A percentile compares a stretch with the other conserved stretches of the same genome.
Conservation (phyloP, 2,329 filamentous ascomycete genomes). For the Pezicula radicicola region DNA sequence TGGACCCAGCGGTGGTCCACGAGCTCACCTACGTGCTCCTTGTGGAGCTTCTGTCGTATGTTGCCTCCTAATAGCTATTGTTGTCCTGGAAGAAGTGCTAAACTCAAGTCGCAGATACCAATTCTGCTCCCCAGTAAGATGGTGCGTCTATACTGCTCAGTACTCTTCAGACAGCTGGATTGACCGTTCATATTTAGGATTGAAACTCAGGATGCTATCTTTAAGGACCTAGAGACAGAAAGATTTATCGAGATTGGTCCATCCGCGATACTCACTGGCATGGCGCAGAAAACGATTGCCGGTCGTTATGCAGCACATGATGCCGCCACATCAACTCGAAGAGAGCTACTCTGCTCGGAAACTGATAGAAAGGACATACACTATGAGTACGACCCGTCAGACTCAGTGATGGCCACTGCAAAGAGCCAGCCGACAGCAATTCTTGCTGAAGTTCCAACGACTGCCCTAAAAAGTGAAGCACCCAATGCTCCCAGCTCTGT, state of each 20-base stretch:
- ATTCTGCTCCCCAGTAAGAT: conserved; percentile 6
- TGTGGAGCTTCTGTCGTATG: conserved; percentile 28
- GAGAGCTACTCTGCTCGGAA: too few species aligned
- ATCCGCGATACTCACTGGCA: conserved; percentile 31
- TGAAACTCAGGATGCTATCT: conserved; percentile 34
- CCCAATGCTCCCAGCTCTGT: too few species aligned
- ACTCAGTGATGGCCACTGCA: too few species aligned
- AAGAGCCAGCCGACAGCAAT: too few species aligned
- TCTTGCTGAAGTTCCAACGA: too few species aligned
- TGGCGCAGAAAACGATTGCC: conserved; percentile 34
- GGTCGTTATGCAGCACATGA: too few species aligned
- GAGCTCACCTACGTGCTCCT: conserved; percentile 7
- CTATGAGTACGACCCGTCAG: too few species aligned
- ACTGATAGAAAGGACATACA: too few species aligned
- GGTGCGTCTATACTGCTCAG: conserved; percentile 5
- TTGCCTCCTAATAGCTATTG: not conserved
- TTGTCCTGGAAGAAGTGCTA: too few species aligned
- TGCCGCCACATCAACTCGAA: conserved; percentile 18
- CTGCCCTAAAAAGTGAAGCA: too few species aligned
- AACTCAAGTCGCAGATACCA: conserved; percentile 1
- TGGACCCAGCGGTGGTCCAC: too few species aligned
- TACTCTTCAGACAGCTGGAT: not conserved
- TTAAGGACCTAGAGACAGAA: conserved; percentile 22
- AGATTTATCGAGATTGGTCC: conserved; percentile 37
- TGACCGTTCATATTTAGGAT: conserved; percentile 27